Percentiles rank a stretch among this genome's conserved stretches.
phyloP scores from a whole-genome alignment of 2,329 filamentous ascomycete species.

The Dothideomycetes sp. region DNA sequence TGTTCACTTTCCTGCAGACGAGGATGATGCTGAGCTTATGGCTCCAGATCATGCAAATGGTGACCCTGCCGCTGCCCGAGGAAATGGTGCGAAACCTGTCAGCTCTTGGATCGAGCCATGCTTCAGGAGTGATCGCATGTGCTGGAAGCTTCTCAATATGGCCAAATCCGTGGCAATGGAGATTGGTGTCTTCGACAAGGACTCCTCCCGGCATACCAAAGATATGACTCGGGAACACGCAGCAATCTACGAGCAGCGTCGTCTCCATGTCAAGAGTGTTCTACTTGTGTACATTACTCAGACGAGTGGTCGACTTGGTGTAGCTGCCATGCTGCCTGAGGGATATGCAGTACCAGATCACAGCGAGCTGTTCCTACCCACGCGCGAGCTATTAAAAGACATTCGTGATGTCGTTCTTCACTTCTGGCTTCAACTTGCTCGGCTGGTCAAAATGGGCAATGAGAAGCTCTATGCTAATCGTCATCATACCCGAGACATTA shows the following conservation, averaged over 20 bases:
- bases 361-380: constrained; percentile 19
- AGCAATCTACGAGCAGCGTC: constrained; percentile 64
- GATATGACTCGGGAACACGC: constrained; percentile 45
- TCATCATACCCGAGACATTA: constrained; percentile 78
- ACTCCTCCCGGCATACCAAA: constrained; percentile 41
- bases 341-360: constrained; percentile 26
- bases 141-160: constrained; percentile 92
- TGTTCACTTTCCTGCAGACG: constrained; percentile 74
- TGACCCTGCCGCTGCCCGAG: constrained; percentile 57
- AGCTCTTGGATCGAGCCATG: constrained; percentile 95
- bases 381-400: constrained; percentile 5
- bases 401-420: constrained; percentile 52
- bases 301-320: constrained; percentile 81
- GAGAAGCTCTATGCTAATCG: constrained; percentile 78
- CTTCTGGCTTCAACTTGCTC: constrained; percentile 89
- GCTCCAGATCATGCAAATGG: constrained; percentile 40
- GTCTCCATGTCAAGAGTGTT: constrained; percentile 71
- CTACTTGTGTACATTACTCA: constrained; percentile 88
- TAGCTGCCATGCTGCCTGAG: constrained; percentile 81
- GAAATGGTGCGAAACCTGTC: constrained; percentile 72
- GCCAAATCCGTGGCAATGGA: constrained; percentile 86
- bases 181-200: constrained; percentile 87
- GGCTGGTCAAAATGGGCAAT: constrained; percentile 85
- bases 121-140: constrained; percentile 86
- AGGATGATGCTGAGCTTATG: constrained; percentile 53